Percentiles rank a stretch among this genome's conserved stretches.
phyloP scores from a whole-genome alignment of 2,329 filamentous ascomycete genomes.

The Fusarium sp. region DNA sequence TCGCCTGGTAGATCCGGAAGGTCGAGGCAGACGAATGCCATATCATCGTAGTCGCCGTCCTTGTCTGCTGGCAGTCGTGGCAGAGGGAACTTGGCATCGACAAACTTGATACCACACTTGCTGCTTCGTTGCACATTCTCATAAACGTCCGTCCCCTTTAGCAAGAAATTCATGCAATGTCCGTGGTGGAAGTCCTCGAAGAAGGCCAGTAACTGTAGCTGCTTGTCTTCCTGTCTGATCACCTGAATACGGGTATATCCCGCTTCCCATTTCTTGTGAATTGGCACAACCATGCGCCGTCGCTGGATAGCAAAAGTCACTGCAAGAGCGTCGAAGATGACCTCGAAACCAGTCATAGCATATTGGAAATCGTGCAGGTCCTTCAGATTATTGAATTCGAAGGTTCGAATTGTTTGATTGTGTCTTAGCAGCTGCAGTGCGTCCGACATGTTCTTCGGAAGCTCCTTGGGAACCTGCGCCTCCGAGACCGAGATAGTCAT shows the following conservation, averaged over 20 bases:
- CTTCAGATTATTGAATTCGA: conserved; percentile 73
- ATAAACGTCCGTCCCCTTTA: conserved; percentile 87
- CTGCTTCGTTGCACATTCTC: conserved; percentile 74
- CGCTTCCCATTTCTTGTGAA: conserved; percentile 95
- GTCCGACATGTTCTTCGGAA: conserved; percentile 73
- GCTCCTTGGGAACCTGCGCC: conserved; percentile 71
- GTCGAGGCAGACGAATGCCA: conserved; percentile 86
- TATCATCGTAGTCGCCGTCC: conserved; percentile 67
- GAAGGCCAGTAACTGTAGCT: conserved; percentile 84
- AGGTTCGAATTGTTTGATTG: conserved; percentile 76
- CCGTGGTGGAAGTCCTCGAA: conserved; percentile 90
- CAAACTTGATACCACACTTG: conserved; percentile 81
- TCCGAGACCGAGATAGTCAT: conserved; percentile 82
- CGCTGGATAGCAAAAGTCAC: conserved; percentile 84
- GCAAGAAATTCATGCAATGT: conserved; percentile 87
- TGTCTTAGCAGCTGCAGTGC: conserved; percentile 71
- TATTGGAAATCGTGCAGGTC: conserved; percentile 84
- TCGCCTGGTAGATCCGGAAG: conserved; percentile 90
- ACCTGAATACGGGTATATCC: conserved; percentile 84
- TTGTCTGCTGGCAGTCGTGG: conserved; percentile 71
- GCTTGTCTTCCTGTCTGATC: conserved; percentile 76
- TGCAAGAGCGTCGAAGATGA: conserved; percentile 80
- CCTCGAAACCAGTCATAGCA: conserved; percentile 83
- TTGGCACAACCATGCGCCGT: conserved; percentile 88
- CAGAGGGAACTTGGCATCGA: conserved; percentile 91